Evolutionary conservation across 371 early-diverging fungal species (phyloP).

Genomic region (Batrachochytrium dendrobatidis): DNA sequence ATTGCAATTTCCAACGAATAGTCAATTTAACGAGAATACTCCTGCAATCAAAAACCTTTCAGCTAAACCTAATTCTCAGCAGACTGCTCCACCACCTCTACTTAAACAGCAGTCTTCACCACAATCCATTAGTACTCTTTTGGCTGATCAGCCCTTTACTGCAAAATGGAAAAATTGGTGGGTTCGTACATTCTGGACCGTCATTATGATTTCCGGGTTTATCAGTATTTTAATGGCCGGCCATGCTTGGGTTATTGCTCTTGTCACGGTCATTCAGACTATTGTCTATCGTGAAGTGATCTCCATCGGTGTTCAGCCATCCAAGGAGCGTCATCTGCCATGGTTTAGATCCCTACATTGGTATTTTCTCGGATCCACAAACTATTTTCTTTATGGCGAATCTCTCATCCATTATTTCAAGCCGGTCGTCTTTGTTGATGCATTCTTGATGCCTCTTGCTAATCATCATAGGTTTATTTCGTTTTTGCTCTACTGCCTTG

Average conservation of each 20-base stretch:
- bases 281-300: constrained; percentile 72
- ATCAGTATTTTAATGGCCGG: constrained; percentile 66
- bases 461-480: constrained; percentile 92
- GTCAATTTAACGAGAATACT: no score
- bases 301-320: constrained; percentile 75
- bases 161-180: constrained; percentile 45
- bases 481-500: constrained; percentile 77
- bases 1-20: no score
- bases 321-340: constrained; percentile 77
- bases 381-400: constrained; percentile 91
- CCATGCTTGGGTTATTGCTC: constrained; percentile 66
- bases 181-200: constrained; percentile 73
- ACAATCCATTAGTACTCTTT: constrained; percentile 10
- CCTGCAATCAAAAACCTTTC: no score
- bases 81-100: no score
- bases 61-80: no score
- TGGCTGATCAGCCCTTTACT: constrained; percentile 25
- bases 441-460: constrained; percentile 73
- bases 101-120: constrained; percentile 4
- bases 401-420: constrained; percentile 83
- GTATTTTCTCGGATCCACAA: constrained; percentile 72
- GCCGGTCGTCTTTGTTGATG: constrained; percentile 67
- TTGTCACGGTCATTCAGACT: constrained; percentile 76
- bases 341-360: constrained; percentile 92
- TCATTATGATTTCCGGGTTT: constrained; percentile 84